A percentile compares a stretch with the other conserved stretches of the same genome.
Conservation (phyloP, 306 rosid genomes). For the Canavalia gladiata region DNA sequence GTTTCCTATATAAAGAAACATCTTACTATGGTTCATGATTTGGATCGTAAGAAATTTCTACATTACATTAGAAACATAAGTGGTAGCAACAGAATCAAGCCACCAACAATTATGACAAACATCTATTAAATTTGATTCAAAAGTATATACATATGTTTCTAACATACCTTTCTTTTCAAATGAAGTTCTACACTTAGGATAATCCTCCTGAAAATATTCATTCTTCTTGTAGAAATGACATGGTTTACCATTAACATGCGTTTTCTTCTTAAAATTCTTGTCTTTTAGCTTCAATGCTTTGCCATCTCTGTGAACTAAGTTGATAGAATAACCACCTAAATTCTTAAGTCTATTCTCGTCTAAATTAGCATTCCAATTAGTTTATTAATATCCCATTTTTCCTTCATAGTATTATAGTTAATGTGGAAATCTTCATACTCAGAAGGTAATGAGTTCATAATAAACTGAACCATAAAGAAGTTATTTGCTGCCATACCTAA, state of each 20-base stretch:
- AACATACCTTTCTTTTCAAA: neutral
- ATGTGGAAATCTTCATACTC: neutral
- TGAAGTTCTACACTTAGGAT: neutral
- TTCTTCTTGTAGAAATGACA: neutral
- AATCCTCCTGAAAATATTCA: neutral
- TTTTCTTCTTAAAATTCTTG: neutral
- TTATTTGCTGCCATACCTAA: neutral
- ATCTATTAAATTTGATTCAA: no score
- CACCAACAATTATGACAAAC: no score
- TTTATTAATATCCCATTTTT: neutral
- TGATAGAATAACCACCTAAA: neutral
- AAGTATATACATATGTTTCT: no score
- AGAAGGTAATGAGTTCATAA: neutral
- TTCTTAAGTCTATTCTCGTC: neutral
- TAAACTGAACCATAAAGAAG: neutral
- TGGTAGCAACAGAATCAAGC: no score
- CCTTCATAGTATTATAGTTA: neutral
- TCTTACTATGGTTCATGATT: neutral
- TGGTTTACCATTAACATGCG: no score
- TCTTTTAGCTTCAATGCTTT: neutral
- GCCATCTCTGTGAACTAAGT: neutral
- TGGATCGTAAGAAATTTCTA: slow-evolving; percentile 22
- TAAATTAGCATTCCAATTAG: neutral
- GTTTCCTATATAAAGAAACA: neutral
- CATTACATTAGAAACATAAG: no score